Evolutionary conservation across 371 early-diverging fungal genomes (phyloP).

Genomic region (Coemansia sp.): DNA sequence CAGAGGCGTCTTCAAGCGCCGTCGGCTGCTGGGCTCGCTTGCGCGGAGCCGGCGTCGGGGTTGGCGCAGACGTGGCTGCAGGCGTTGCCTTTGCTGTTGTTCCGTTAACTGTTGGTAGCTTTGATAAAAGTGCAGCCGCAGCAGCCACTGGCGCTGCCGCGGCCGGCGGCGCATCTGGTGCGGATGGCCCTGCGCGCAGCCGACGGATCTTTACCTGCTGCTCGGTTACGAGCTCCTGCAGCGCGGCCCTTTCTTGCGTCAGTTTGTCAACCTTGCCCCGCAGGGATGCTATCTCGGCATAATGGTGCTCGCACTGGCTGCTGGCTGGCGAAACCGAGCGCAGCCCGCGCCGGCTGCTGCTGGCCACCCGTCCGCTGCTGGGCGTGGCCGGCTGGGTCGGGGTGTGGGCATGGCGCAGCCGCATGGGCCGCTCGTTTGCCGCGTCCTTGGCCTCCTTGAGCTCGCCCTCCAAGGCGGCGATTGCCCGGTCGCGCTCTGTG

Average conservation of each 20-base stretch:
- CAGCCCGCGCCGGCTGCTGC: conserved; percentile 12
- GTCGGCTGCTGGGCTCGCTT: conserved; percentile 15
- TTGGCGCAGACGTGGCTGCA: background rate
- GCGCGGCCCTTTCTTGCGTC: conserved; percentile 25
- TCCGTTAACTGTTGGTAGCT: too few relatives aligned
- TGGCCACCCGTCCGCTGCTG: background rate
- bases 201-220: conserved; percentile 41
- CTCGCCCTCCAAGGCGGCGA: conserved; percentile 18
- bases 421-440: conserved; percentile 45
- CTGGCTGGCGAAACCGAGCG: conserved; percentile 9
- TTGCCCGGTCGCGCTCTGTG: conserved; percentile 14
- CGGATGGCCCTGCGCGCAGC: conserved; percentile 14
- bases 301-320: conserved; percentile 17
- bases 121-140: too few relatives aligned
- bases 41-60: conserved; percentile 15
- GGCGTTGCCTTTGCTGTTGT: background rate
- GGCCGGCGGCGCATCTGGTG: background rate
- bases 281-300: conserved; percentile 33
- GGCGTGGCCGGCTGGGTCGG: conserved; percentile 3
- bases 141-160: too few relatives aligned
- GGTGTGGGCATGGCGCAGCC: conserved; percentile 32
- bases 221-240: conserved; percentile 41
- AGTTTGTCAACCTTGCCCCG: conserved; percentile 28
- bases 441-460: conserved; percentile 21
- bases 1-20: background rate